Evolutionary conservation across 1,139 yeast genomes (phyloP).

Genomic region (Suhomyces coccinellae): DNA sequence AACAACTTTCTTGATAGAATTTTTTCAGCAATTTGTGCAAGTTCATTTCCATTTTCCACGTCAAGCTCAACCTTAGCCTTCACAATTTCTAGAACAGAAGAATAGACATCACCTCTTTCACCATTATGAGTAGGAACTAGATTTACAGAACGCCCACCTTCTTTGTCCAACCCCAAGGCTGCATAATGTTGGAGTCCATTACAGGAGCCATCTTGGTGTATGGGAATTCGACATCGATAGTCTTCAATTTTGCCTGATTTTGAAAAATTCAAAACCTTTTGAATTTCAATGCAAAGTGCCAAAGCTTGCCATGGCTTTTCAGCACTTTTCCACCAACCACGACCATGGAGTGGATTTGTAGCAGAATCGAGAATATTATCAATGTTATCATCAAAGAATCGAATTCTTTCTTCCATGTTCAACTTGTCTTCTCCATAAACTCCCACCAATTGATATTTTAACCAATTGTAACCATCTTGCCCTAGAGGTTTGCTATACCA

Average conservation of each 20-base stretch:
- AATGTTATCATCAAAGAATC: conserved; percentile 29
- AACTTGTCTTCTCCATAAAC: conserved; percentile 35
- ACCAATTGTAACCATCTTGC: conserved; percentile 36
- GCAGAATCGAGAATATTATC: conserved; percentile 31
- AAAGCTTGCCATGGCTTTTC: conserved; percentile 47
- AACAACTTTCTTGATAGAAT: conserved; percentile 36
- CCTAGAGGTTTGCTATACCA: conserved; percentile 44
- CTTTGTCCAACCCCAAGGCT: conserved; percentile 39
- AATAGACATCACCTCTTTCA: conserved; percentile 37
- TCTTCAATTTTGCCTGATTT: conserved; percentile 22
- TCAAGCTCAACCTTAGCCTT: conserved; percentile 20
- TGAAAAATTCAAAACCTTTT: conserved; percentile 20
- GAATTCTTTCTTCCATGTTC: conserved; percentile 24
- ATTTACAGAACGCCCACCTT: conserved; percentile 44
- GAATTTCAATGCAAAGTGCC: conserved; percentile 37
- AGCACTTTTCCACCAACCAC: conserved; percentile 40
- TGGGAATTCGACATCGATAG: conserved; percentile 37
- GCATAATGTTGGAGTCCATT: conserved; percentile 53
- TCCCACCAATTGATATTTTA: conserved; percentile 44
- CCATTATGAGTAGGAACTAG: conserved; percentile 23
- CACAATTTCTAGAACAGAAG: conserved; percentile 34
- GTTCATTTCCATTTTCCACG: conserved; percentile 1
- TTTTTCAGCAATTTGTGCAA: conserved; percentile 20
- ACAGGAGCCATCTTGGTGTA: conserved; percentile 50
- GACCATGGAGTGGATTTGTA: conserved; percentile 24